Percentiles rank a stretch among this genome's conserved stretches.
Evolutionary conservation across 805 yeast genomes (phyloP).

Genomic region (Candida pseudofarinosa): DNA sequence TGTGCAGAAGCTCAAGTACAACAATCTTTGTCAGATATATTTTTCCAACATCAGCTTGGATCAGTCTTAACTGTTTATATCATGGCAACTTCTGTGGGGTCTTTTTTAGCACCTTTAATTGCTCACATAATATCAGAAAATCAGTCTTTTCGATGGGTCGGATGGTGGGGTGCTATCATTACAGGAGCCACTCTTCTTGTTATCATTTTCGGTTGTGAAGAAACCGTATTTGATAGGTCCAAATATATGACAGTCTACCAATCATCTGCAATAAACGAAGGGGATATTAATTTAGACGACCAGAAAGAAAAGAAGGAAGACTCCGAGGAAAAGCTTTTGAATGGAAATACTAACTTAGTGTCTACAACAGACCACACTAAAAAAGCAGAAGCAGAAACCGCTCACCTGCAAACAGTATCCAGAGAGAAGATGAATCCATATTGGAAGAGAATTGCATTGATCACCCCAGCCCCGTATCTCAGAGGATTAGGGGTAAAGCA

Average conservation of each 20-base stretch:
- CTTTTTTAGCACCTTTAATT: constrained; percentile 73
- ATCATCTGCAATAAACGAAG: background rate
- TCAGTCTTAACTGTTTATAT: constrained; percentile 69
- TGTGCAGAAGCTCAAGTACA: constrained; percentile 73
- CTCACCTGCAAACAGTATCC: constrained; percentile 4
- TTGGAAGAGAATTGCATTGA: constrained; percentile 42
- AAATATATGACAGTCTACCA: constrained; percentile 20
- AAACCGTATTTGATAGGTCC: constrained; percentile 62
- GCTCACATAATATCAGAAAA: constrained; percentile 68
- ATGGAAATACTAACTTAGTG: constrained; percentile 4
- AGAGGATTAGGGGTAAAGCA: constrained; percentile 65
- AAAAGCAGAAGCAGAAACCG: background rate
- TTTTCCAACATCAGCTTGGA: constrained; percentile 74
- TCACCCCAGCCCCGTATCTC: constrained; percentile 57
- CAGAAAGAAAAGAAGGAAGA: constrained; percentile 5
- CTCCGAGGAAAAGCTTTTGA: constrained; percentile 3
- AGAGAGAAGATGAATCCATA: constrained; percentile 27
- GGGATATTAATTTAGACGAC: constrained; percentile 2
- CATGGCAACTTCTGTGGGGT: constrained; percentile 70
- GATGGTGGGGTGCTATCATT: constrained; percentile 58
- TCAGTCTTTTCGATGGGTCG: constrained; percentile 75
- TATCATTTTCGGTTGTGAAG: constrained; percentile 61
- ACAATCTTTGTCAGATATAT: constrained; percentile 66
- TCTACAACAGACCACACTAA: background rate
- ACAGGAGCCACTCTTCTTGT: constrained; percentile 45